A percentile compares a stretch with the other conserved stretches of the same genome.
phyloP scores from a whole-genome alignment of 2,329 filamentous ascomycete genomes.

The Acrodontium crateriforme region DNA sequence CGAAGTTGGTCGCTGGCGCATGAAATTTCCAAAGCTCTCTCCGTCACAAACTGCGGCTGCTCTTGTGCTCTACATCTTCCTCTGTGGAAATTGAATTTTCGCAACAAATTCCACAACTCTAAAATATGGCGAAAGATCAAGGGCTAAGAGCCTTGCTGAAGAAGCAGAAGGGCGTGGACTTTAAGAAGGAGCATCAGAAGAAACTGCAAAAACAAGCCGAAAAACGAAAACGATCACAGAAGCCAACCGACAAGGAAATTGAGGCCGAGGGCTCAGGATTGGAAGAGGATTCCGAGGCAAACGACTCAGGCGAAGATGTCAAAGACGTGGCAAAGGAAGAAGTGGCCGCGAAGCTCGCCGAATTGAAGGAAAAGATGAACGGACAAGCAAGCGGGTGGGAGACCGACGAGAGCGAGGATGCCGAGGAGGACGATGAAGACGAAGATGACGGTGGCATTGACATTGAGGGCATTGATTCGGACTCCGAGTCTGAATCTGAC shows the following conservation, averaged over 20 bases:
- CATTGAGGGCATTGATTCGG: slow-evolving; percentile 21
- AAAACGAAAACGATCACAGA: slow-evolving; percentile 16
- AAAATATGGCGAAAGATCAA: slow-evolving; percentile 35
- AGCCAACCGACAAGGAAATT: slow-evolving; percentile 3
- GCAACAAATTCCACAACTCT: background rate
- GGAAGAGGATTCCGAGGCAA: slow-evolving; percentile 9
- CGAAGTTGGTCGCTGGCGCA: too few relatives aligned
- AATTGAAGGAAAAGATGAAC: slow-evolving; percentile 16
- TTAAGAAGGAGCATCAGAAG: slow-evolving; percentile 53
- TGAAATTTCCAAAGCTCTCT: too few relatives aligned
- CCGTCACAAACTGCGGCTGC: too few relatives aligned
- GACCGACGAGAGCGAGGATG: slow-evolving; percentile 17
- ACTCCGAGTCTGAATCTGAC: slow-evolving; percentile 23
- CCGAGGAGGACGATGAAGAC: slow-evolving; percentile 25
- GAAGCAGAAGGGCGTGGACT: slow-evolving; percentile 48
- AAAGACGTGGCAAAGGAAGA: slow-evolving; percentile 9
- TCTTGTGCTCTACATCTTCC: background rate
- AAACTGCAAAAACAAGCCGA: slow-evolving; percentile 34
- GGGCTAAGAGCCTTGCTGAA: slow-evolving; percentile 47
- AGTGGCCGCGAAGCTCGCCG: slow-evolving; percentile 18
- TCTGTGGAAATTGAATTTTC: background rate
- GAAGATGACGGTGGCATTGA: slow-evolving; percentile 29
- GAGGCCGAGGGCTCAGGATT: slow-evolving; percentile 1
- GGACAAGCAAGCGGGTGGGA: slow-evolving; percentile 19
- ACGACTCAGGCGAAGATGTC: slow-evolving; percentile 8